Conservation (phyloP, 2,329 filamentous ascomycete genomes). For the Fusarium transvaalense region DNA sequence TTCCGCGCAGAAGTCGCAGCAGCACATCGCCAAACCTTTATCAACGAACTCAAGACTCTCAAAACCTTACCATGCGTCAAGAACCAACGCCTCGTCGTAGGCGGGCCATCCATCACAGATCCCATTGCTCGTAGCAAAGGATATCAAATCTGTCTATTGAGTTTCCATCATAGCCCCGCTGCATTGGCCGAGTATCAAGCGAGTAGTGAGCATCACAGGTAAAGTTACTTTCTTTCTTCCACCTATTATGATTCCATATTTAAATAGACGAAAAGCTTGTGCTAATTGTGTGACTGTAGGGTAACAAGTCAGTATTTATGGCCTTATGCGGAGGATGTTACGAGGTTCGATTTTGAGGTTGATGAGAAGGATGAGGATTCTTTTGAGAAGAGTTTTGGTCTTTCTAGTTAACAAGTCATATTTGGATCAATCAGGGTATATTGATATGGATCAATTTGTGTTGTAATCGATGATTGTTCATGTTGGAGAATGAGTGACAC, state of each 20-base stretch:
- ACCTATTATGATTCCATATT: not conserved
- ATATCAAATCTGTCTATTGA: constrained; percentile 64
- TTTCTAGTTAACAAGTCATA: not conserved
- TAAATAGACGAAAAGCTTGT: too few species aligned
- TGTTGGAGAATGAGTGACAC: not conserved
- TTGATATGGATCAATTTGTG: not conserved
- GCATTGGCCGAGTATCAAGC: constrained; percentile 65
- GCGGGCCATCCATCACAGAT: constrained; percentile 65
- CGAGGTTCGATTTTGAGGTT: constrained; percentile 67
- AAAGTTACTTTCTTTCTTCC: constrained; percentile 8
- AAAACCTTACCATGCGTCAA: constrained; percentile 63
- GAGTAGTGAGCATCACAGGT: constrained; percentile 65
- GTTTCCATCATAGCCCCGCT: constrained; percentile 60
- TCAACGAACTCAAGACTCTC: constrained; percentile 62
- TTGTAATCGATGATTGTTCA: not conserved
- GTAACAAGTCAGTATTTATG: constrained; percentile 65
- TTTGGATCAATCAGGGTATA: not conserved
- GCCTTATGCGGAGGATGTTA: constrained; percentile 66
- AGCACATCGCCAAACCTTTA: constrained; percentile 60
- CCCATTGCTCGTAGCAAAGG: constrained; percentile 66
- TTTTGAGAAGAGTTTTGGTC: constrained; percentile 34
- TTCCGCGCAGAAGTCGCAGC: constrained; percentile 58
- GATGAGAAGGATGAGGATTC: constrained; percentile 54
- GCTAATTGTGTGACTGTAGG: constrained; percentile 52
- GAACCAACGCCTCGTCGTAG: constrained; percentile 62